These are phyloP conservation scores for Botryotinia convoluta DNA, from an alignment of 2,329 filamentous ascomycete genomes.

Conservation along the genomic window DNA sequence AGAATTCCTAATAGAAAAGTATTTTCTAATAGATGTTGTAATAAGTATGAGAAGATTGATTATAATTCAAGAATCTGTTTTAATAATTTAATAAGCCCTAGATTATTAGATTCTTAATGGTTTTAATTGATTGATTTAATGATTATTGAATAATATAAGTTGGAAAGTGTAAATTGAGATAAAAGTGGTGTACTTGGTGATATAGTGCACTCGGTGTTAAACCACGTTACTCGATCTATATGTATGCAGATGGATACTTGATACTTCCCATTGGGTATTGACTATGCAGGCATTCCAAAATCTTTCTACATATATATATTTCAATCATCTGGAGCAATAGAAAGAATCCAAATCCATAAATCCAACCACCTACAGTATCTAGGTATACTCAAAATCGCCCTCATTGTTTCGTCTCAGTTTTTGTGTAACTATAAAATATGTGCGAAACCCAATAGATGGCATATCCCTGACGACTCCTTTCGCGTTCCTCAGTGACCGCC, in stretches of 20 bases:
- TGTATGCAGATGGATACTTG: not conserved
- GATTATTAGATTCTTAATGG: no score
- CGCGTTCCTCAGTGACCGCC: constrained; percentile 8
- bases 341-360: not conserved
- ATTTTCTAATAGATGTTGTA: no score
- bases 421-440: not conserved
- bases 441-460: not conserved
- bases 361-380: not conserved
- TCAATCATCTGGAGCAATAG: not conserved
- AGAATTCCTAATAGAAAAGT: no score
- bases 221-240: not conserved
- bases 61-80: no score
- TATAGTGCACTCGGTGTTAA: no score
- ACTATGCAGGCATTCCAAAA: not conserved
- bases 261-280: not conserved
- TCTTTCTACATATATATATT: not conserved
- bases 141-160: no score
- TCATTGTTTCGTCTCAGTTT: constrained; percentile 10
- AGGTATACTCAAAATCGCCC: not conserved
- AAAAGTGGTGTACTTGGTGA: no score
- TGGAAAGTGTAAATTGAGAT: no score
- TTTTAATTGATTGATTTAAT: no score
- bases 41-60: no score
- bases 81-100: no score
- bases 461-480: constrained; percentile 13